Percentiles rank a stretch among this genome's conserved stretches.
phyloP scores from a whole-genome alignment of 2,329 filamentous ascomycete genomes.

The Fusarium falciforme region DNA sequence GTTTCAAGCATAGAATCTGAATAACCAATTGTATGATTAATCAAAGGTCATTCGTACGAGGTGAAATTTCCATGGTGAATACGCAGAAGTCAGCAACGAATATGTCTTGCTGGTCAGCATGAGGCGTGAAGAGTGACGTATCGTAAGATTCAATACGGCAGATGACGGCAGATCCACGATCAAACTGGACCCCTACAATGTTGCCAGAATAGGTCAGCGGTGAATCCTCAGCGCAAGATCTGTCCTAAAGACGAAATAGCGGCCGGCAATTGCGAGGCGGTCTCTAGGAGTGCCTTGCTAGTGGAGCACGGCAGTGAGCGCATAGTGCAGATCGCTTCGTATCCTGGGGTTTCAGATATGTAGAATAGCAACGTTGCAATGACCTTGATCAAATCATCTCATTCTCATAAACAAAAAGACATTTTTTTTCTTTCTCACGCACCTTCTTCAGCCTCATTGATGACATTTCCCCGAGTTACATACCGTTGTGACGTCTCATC shows the following conservation, averaged over 20 bases:
- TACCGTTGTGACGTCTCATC: neutral
- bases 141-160: neutral
- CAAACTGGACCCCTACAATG: neutral
- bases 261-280: neutral
- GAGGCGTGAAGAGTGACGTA: neutral
- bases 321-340: neutral
- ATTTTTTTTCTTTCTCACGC: neutral
- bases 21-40: neutral
- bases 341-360: neutral
- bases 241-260: neutral
- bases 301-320: neutral
- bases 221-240: neutral
- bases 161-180: neutral
- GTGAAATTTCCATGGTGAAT: neutral
- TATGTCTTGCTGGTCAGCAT: neutral
- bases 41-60: neutral
- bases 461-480: neutral
- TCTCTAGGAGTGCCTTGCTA: neutral
- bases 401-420: neutral
- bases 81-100: neutral
- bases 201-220: neutral
- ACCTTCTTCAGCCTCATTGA: neutral
- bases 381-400: neutral
- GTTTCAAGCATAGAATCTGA: slow-evolving; percentile 33
- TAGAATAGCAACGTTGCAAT: neutral